Evolutionary conservation across 1,139 yeast species (phyloP).

Genomic region (Wickerhamomyces sp.): DNA sequence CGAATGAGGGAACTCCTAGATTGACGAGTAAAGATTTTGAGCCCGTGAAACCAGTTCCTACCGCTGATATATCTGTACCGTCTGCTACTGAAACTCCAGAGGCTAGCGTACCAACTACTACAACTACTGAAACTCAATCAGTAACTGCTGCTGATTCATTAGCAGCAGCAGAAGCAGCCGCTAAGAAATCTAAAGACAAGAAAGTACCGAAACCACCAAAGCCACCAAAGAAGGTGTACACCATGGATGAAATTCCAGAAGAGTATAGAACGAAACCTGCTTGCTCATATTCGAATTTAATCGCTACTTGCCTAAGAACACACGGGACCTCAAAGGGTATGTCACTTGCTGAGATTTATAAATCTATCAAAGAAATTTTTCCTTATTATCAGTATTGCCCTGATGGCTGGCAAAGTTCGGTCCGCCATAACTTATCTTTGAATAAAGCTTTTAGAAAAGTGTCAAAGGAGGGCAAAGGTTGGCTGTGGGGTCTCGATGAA

Average conservation of each 20-base stretch:
- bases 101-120: not conserved
- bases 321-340: constrained; percentile 65
- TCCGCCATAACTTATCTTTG: constrained; percentile 80
- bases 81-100: not conserved
- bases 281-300: constrained; percentile 71
- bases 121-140: not conserved
- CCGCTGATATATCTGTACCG: not conserved
- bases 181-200: constrained; percentile 28
- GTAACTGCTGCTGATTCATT: not conserved
- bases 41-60: constrained; percentile 10
- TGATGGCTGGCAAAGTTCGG: constrained; percentile 97
- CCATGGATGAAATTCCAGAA: constrained; percentile 78
- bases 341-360: constrained; percentile 81
- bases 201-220: constrained; percentile 49
- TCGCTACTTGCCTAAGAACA: constrained; percentile 71
- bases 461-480: constrained; percentile 79
- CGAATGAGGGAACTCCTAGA: constrained; percentile 16
- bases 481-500: constrained; percentile 92
- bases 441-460: constrained; percentile 81
- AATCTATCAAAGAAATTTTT: constrained; percentile 78
- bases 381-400: constrained; percentile 93
- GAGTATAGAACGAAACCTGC: constrained; percentile 82
- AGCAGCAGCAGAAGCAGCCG: not conserved
- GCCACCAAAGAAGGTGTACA: constrained; percentile 55
- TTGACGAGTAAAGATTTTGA: constrained; percentile 20